A percentile compares a stretch with the other conserved stretches of the same genome.
Conservation (phyloP, 768 basidiomycete species). For the Crassisporium funariophilum region DNA sequence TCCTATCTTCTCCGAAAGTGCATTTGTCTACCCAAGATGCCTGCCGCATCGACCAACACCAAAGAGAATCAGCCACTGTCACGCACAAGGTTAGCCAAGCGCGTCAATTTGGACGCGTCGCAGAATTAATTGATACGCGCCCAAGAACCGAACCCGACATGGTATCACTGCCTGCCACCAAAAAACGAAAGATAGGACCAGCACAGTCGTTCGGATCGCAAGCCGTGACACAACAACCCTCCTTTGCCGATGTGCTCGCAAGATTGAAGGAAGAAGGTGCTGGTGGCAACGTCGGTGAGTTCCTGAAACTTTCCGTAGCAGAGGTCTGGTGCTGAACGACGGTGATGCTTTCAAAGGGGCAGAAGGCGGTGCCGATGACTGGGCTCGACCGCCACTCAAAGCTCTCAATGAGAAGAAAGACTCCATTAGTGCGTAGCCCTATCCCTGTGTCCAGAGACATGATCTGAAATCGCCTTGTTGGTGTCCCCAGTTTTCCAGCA, state of each 20-base stretch:
- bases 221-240: conserved; percentile 38
- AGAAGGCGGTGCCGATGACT: conserved; percentile 78
- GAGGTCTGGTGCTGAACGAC: background rate
- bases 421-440: conserved; percentile 58
- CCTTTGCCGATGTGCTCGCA: conserved; percentile 66
- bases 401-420: conserved; percentile 62
- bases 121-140: conserved; percentile 11
- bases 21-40: too few relatives aligned
- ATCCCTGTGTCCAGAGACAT: background rate
- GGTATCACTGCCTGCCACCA: conserved; percentile 43
- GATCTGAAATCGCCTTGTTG: background rate
- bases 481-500: conserved; percentile 82
- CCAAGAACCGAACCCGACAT: conserved; percentile 29
- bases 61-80: conserved; percentile 35
- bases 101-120: conserved; percentile 22
- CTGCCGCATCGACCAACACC: conserved; percentile 4
- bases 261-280: conserved; percentile 55
- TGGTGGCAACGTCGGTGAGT: conserved; percentile 43
- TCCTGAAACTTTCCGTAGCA: background rate
- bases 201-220: conserved; percentile 43
- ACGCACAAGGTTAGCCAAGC: conserved; percentile 31
- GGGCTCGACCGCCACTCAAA: conserved; percentile 66
- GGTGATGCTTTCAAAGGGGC: conserved; percentile 42
- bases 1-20: too few relatives aligned
- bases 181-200: conserved; percentile 55